Conservation (phyloP, 768 basidiomycete species). For the Suillus paluster region DNA sequence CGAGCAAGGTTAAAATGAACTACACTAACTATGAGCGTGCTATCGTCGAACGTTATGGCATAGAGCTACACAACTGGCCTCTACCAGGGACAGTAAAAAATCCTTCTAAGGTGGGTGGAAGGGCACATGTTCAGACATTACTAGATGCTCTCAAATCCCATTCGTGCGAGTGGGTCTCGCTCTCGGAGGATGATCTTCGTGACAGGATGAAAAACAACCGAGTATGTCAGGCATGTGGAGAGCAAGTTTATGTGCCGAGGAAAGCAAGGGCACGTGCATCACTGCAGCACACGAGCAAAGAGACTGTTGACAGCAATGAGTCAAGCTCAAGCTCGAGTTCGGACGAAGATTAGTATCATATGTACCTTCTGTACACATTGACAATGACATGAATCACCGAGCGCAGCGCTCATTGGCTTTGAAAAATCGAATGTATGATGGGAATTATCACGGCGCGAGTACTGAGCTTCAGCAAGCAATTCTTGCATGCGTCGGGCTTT, state of each 20-base stretch:
- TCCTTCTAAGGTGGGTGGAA: constrained; percentile 5
- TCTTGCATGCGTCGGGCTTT: no score
- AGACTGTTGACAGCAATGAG: neutral
- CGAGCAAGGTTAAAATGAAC: neutral
- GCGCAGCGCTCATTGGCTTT: neutral
- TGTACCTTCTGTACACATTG: neutral
- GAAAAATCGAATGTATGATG: neutral
- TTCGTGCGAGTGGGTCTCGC: constrained; percentile 3
- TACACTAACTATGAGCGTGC: neutral
- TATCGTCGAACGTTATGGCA: neutral
- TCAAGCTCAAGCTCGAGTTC: neutral
- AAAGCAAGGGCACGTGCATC: neutral
- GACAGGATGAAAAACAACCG: constrained; percentile 1
- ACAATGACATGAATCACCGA: neutral
- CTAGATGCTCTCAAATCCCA: neutral
- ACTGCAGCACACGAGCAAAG: neutral
- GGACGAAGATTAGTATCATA: neutral
- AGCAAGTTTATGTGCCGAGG: constrained; percentile 6
- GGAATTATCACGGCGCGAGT: no score
- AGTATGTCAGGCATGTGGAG: constrained; percentile 5
- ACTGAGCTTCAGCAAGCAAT: no score
- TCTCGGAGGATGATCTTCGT: constrained; percentile 1
- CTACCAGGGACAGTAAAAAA: neutral
- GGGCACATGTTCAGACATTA: constrained; percentile 6
- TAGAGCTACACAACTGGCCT: neutral